Conservation (phyloP, 2,329 filamentous ascomycete genomes). For the Lasiodiplodia hormozganensis region DNA sequence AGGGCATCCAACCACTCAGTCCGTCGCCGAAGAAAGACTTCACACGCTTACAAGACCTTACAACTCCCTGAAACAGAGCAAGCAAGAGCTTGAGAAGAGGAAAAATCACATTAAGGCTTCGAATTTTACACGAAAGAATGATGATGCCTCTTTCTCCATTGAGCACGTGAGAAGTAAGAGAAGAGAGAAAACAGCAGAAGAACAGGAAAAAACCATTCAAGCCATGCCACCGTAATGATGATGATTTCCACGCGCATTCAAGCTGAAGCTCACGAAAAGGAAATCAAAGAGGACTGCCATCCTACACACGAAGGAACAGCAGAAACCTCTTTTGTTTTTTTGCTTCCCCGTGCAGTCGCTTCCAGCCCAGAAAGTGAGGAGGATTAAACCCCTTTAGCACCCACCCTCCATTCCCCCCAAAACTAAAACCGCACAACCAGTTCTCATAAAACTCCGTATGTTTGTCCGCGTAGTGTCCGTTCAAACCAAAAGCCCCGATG, state of each 20-base stretch:
- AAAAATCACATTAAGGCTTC: constrained; percentile 2
- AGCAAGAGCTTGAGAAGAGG: background rate
- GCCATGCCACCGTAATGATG: constrained; percentile 9
- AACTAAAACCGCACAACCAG: background rate
- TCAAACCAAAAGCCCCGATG: constrained; percentile 16
- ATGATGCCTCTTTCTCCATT: constrained; percentile 8
- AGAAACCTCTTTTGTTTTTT: background rate
- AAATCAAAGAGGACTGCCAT: background rate
- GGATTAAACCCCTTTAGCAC: background rate
- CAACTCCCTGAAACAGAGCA: background rate
- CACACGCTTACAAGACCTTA: background rate
- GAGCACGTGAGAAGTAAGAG: background rate
- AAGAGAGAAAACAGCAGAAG: background rate
- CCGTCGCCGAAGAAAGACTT: background rate
- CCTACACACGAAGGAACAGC: background rate
- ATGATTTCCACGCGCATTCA: background rate
- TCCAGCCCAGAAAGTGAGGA: background rate
- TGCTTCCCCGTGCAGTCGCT: background rate
- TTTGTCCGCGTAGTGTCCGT: constrained; percentile 5
- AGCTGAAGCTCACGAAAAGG: background rate
- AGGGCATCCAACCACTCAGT: background rate
- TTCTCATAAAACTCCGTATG: constrained; percentile 24
- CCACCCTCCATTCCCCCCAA: background rate
- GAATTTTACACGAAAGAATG: constrained; percentile 9
- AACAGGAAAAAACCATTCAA: background rate